Conservation (phyloP, 176 grass and related monocot genomes). For the Eragrostis nindensis region DNA sequence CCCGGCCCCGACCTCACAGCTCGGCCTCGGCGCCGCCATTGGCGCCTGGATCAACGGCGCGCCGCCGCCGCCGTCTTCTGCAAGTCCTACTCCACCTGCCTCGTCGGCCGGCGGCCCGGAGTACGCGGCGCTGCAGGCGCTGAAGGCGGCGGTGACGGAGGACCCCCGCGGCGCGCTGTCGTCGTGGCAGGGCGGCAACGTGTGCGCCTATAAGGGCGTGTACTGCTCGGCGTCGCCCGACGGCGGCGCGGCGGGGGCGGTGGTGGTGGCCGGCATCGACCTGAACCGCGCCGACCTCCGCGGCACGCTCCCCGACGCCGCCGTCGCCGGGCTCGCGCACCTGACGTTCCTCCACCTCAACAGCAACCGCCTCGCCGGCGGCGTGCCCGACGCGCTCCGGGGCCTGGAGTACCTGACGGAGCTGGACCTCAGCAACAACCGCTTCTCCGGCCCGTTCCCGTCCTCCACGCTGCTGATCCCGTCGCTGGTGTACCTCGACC, state of each 20-base stretch:
- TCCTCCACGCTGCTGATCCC: constrained; percentile 52
- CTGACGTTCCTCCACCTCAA: constrained; percentile 92
- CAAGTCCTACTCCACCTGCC: neutral
- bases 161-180: constrained; percentile 65
- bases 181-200: constrained; percentile 73
- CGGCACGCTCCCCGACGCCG: constrained; percentile 64
- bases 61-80: constrained; percentile 19
- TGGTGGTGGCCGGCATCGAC: constrained; percentile 74
- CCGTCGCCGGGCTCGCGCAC: constrained; percentile 61
- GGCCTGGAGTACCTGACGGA: constrained; percentile 73
- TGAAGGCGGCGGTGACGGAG: constrained; percentile 71
- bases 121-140: constrained; percentile 70
- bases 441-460: constrained; percentile 70
- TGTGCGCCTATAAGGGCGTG: constrained; percentile 83
- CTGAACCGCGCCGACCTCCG: constrained; percentile 74
- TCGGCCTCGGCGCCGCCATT: constrained; percentile 53
- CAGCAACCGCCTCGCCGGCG: constrained; percentile 73
- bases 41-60: constrained; percentile 66
- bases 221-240: constrained; percentile 79
- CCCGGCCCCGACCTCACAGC: constrained; percentile 32
- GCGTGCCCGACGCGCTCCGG: constrained; percentile 59
- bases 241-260: constrained; percentile 8
- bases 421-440: constrained; percentile 95
- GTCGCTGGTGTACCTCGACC: constrained; percentile 77
- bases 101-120: constrained; percentile 43